Conservation (phyloP, 371 early-diverging fungal species). For the Caulochytrium protostelioides region DNA sequence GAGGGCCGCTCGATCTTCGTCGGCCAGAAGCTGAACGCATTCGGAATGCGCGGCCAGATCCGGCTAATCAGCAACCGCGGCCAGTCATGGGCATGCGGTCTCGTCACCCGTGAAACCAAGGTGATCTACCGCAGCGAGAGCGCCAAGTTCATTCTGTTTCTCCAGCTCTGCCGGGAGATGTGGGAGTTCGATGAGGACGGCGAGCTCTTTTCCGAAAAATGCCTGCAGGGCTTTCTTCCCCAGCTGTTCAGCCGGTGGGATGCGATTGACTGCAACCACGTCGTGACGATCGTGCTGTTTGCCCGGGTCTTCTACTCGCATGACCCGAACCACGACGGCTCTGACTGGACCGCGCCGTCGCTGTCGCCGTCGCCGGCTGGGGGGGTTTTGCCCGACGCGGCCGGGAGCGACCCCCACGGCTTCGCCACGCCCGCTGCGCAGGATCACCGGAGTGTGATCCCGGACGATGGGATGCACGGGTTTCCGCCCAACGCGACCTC, state of each 20-base stretch:
- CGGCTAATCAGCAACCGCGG: too few species aligned
- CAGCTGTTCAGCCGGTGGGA: conserved; percentile 77
- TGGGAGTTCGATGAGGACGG: conserved; percentile 93
- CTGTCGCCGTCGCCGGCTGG: too few species aligned
- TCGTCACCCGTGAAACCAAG: conserved; percentile 51
- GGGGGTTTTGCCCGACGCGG: too few species aligned
- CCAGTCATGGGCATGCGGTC: conserved; percentile 32
- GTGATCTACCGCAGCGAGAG: conserved; percentile 85
- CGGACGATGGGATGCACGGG: too few species aligned
- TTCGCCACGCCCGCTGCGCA: too few species aligned
- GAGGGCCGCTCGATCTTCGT: conserved; percentile 48
- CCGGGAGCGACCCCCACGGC: too few species aligned
- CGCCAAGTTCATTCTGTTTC: conserved; percentile 73
- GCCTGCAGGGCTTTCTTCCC: conserved; percentile 66
- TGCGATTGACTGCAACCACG: conserved; percentile 63
- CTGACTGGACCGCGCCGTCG: too few species aligned
- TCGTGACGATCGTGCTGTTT: conserved; percentile 84
- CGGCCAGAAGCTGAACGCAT: conserved; percentile 62
- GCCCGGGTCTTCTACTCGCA: conserved; percentile 56
- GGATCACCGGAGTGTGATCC: too few species aligned
- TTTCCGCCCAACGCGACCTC: too few species aligned
- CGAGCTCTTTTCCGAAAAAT: conserved; percentile 74
- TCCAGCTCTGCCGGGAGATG: conserved; percentile 91
- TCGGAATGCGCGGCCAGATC: too few species aligned
- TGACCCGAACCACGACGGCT: conserved; percentile 25